Evolutionary conservation across 257 asterid species (phyloP).

Genomic region (Phtheirospermum japonicum): DNA sequence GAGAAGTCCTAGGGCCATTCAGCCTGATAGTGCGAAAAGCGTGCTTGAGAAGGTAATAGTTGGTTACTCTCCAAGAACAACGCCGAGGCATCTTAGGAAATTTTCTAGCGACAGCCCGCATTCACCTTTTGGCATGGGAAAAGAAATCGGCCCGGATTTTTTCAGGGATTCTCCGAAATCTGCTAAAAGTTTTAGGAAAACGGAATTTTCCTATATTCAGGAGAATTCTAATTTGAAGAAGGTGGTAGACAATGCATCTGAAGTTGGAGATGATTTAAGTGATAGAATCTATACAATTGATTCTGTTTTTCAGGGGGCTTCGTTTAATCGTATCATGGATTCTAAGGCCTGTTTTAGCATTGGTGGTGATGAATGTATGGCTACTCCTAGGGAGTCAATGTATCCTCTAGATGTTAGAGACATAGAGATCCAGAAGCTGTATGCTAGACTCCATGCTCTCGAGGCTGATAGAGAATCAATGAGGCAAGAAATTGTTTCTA

Average conservation of each 20-base stretch:
- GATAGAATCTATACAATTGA: conserved; percentile 89
- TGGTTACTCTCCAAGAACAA: conserved; percentile 73
- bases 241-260: conserved; percentile 46
- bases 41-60: conserved; percentile 70
- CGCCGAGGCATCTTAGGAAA: conserved; percentile 51
- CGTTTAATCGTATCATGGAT: conserved; percentile 35
- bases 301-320: conserved; percentile 63
- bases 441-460: conserved; percentile 84
- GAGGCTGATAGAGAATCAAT: conserved; percentile 99
- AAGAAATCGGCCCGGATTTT: conserved; percentile 48
- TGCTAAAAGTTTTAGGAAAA: conserved; percentile 50
- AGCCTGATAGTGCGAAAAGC: conserved; percentile 50
- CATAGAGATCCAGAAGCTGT: conserved; percentile 75
- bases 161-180: conserved; percentile 55
- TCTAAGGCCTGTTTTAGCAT: conserved; percentile 50
- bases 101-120: conserved; percentile 54
- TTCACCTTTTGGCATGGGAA: conserved; percentile 42
- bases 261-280: conserved; percentile 61
- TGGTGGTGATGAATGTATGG: conserved; percentile 42
- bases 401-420: conserved; percentile 45
- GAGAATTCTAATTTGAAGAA: conserved; percentile 48
- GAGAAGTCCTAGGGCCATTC: conserved; percentile 58
- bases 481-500: conserved; percentile 84
- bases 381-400: conserved; percentile 47
- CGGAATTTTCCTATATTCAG: conserved; percentile 45